Evolutionary conservation across 345 rosid species (phyloP).

Genomic region (Citrus maxima): DNA sequence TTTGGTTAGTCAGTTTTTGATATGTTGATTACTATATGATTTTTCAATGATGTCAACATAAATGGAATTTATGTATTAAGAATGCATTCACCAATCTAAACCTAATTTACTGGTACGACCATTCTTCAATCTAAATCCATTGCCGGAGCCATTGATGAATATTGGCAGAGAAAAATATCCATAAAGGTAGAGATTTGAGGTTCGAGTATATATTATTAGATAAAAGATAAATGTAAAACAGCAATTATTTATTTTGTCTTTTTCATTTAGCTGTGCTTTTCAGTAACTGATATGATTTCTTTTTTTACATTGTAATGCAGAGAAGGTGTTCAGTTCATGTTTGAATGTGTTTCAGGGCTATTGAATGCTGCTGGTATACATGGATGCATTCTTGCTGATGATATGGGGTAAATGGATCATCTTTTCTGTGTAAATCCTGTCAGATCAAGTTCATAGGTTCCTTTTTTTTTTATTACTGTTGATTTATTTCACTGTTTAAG

Average conservation of each 20-base stretch:
- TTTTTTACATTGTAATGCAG: slow-evolving; percentile 42
- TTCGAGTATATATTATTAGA: not conserved
- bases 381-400: slow-evolving; percentile 99
- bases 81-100: not conserved
- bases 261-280: slow-evolving; percentile 2
- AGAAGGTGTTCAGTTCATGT: slow-evolving; percentile 99
- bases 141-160: not conserved
- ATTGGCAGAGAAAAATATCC: slow-evolving; percentile 3
- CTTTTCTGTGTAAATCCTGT: slow-evolving; percentile 8
- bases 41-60: not conserved
- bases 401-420: slow-evolving; percentile 79
- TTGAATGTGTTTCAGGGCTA: slow-evolving; percentile 88
- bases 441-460: not conserved
- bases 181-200: not conserved
- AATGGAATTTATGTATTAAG: not conserved
- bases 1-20: not conserved
- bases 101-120: not conserved
- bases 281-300: slow-evolving; percentile 13
- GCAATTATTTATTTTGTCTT: not conserved
- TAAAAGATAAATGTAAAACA: not conserved
- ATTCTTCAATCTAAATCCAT: not conserved
- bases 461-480: not conserved
- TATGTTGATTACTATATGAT: not conserved
- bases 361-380: slow-evolving; percentile 46
- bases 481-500: not conserved